These are phyloP conservation scores for Colletotrichum eremochloae DNA, from an alignment of 2,329 filamentous ascomycete genomes.

Conservation along the genomic window DNA sequence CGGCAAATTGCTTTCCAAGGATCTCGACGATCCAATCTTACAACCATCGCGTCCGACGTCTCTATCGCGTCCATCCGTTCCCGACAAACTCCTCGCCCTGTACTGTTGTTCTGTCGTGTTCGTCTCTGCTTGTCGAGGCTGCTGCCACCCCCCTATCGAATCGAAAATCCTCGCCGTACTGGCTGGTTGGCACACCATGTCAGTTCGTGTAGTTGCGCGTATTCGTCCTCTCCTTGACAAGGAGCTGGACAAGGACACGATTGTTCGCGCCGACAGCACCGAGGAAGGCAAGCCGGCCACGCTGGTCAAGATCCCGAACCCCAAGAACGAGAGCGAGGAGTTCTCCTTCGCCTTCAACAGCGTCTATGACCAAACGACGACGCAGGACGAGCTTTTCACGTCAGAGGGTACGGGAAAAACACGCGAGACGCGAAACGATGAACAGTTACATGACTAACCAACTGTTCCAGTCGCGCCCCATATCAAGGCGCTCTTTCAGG, in stretches of 20 bases:
- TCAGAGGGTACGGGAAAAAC: constrained; percentile 76
- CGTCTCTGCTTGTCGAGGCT: constrained; percentile 5
- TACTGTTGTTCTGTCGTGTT: neutral
- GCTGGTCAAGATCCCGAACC: constrained; percentile 90
- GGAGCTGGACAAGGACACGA: constrained; percentile 89
- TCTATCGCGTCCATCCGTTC: constrained; percentile 8
- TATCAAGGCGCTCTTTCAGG: constrained; percentile 91
- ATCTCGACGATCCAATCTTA: constrained; percentile 20
- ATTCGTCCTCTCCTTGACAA: constrained; percentile 89
- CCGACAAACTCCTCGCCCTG: neutral
- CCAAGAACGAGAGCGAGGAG: constrained; percentile 90
- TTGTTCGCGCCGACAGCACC: constrained; percentile 77
- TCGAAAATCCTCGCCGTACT: constrained; percentile 17
- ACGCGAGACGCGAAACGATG: constrained; percentile 23
- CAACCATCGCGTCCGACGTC: constrained; percentile 15
- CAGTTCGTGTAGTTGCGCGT: constrained; percentile 88
- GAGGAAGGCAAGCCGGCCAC: constrained; percentile 73
- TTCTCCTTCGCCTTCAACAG: constrained; percentile 96
- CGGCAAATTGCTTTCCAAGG: constrained; percentile 28
- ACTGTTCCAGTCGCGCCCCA: constrained; percentile 79
- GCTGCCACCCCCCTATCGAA: constrained; percentile 2
- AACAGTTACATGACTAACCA: constrained; percentile 29
- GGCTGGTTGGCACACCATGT: constrained; percentile 58
- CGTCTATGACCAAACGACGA: constrained; percentile 84
- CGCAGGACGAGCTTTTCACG: constrained; percentile 90